Conservation (phyloP, 441 rosid genomes). For the Bruguiera hainesii region DNA sequence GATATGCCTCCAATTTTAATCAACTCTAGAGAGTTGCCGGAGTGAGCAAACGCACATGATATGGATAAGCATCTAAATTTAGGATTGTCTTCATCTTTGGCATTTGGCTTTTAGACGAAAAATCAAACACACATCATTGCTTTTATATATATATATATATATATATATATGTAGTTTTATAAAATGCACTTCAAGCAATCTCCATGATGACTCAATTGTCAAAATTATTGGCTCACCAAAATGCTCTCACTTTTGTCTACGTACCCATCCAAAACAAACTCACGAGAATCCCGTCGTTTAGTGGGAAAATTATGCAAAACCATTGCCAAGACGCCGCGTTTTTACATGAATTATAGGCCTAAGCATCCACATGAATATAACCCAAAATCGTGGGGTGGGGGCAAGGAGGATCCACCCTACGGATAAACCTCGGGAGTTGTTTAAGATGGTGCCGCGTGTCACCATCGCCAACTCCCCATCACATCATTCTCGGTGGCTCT, state of each 20-base stretch:
- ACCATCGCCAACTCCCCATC: neutral
- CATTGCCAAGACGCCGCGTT: constrained; percentile 50
- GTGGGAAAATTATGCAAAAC: constrained; percentile 6
- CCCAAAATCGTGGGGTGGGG: neutral
- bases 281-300: constrained; percentile 4
- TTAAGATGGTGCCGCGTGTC: constrained; percentile 13
- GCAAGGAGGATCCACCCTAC: constrained; percentile 26
- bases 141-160: too few species aligned
- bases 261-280: too few species aligned
- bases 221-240: neutral
- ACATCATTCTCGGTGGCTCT: constrained; percentile 10
- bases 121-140: too few species aligned
- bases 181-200: too few species aligned
- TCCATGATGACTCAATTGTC: neutral
- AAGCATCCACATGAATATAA: neutral
- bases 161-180: too few species aligned
- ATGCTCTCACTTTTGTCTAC: constrained; percentile 1
- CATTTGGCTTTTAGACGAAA: too few species aligned
- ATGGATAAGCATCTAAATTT: too few species aligned
- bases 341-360: neutral
- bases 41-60: too few species aligned
- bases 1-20: too few species aligned
- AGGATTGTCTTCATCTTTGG: too few species aligned
- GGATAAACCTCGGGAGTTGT: constrained; percentile 21
- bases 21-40: too few species aligned